A percentile compares a stretch with the other conserved stretches of the same genome.
Evolutionary conservation across 2,329 filamentous ascomycete genomes (phyloP).

Genomic region (Sporothrix pseudoabietina): DNA sequence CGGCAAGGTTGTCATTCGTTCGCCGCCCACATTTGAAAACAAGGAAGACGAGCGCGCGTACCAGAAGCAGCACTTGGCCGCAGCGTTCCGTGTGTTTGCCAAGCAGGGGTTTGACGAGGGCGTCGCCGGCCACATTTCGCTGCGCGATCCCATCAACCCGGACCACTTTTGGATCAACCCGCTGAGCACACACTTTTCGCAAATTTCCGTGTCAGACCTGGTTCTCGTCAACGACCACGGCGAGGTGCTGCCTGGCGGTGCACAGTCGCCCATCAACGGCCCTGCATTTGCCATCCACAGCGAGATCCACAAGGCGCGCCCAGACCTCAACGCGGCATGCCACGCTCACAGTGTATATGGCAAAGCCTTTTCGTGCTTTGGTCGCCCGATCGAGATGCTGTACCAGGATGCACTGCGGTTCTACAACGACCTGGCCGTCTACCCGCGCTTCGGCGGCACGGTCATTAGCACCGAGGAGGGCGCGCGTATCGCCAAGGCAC

Average conservation of each 20-base stretch:
- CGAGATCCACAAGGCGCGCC: constrained; percentile 65
- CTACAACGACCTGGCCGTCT: constrained; percentile 66
- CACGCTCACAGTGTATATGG: constrained; percentile 67
- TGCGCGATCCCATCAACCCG: constrained; percentile 72
- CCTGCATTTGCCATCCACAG: constrained; percentile 71
- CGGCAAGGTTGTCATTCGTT: constrained; percentile 18
- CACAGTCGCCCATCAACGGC: constrained; percentile 62
- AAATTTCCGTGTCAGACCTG: constrained; percentile 69
- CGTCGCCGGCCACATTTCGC: constrained; percentile 63
- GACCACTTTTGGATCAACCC: constrained; percentile 49
- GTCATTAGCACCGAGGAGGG: constrained; percentile 65
- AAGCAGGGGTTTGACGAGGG: constrained; percentile 66
- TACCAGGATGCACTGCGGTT: constrained; percentile 68
- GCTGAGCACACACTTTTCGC: constrained; percentile 65
- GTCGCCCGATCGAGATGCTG: constrained; percentile 65
- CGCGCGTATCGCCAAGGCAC: constrained; percentile 60
- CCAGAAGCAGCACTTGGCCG: constrained; percentile 66
- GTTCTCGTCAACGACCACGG: constrained; percentile 64
- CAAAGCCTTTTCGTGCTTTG: constrained; percentile 68
- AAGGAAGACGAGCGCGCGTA: constrained; percentile 57
- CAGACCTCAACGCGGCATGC: constrained; percentile 66
- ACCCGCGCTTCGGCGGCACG: constrained; percentile 57
- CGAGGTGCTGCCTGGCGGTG: constrained; percentile 45
- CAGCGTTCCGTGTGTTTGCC: constrained; percentile 66
- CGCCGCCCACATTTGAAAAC: constrained; percentile 44